Base-by-base conservation (phyloP, 2,329 filamentous ascomycete genomes). In the Coniochaeta ligniaria region DNA sequence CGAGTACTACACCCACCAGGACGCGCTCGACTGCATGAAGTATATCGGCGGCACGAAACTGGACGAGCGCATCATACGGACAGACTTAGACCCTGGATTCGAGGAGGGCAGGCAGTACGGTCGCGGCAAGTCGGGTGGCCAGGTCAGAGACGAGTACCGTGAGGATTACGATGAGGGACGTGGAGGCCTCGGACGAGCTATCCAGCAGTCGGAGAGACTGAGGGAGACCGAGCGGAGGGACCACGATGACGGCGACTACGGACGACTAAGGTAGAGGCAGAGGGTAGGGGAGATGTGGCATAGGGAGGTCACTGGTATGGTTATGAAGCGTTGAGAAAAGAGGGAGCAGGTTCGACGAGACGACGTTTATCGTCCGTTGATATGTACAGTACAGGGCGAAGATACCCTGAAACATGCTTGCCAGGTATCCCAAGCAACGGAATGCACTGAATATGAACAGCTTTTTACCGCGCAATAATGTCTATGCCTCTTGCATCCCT, bases 31-130 rank as follows among this genome's bases (percentile, higher is more conserved):
- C 74, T 98, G 94, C 76, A 88, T 99, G 87, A 99, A 98, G 78
- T 99, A 98, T 74, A 89, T 99, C 70, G 95, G 95, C 60, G 95
- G 95, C 61, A 99, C 95, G 38, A 99, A 99, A 80, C 84, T 99
- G 54, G 95, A 99, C 74, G 95, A 99, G 81, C 88, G 95, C 68
- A 89, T 99, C 71, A 97, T 99, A 71, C 84, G 95, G 62, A 96
- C 94, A 26, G 95, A 99, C 78, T 76, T 98, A 57, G 95, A 99
- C 71, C 93, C 96, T 35, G 95, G 95, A 2, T 99, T 99, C 68
- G 87, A 93, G 67, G 95, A 99, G 78, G 95, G 95, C 7, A 85
- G 95, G 63, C 95, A 99, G 78, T 99, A 97, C 73, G 95, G 92
- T 64, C 87, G 94, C 59, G 94, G 94, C 69, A 96, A 96, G 80